Evolutionary conservation across 2,329 filamentous ascomycete genomes (phyloP), one percentile per base, ranked within the genome.

Genomic region (Penicillium griseofulvum): DNA sequence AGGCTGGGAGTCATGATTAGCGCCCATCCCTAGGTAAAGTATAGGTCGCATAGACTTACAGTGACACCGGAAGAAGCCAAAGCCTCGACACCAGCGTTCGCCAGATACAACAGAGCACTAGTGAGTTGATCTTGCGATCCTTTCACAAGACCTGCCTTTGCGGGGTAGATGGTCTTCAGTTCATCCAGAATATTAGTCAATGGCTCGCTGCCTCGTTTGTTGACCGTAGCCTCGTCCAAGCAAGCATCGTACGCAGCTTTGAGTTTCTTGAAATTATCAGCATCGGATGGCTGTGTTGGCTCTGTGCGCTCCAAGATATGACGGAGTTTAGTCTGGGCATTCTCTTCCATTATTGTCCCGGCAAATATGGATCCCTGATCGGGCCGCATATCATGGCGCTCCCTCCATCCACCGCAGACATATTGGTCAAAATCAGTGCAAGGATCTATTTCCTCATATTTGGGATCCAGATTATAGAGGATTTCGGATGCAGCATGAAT

Each of bases 351-450:
- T 56, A 84, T 78, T 2, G 80, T 83, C 24, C 81, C 80, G 2
- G 85, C 83, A 56, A 85, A 87, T 33, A 80, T 80, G 61, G 81
- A 79, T 33, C 82, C 80, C 58, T 86, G 82, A 65, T 89, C 87
- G 4, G 83, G 74, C 3, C 86, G 81, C 55, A 89, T 80, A 63
- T 88, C 86, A 71, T 89, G 82, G 10, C 76, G 78, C 22, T 83
- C 77, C 49, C 81, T 77, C 82, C 86, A 90, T 11, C 87, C 87
- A 52, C 84, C 86, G 63, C 87, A 89, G 19, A 85, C 84, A 53
- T 85, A 80, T 67, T 85, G 77, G 56, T 88, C 84, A 56, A 90
- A 90, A 65, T 89, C 73, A n/a, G 78, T 81, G 63, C 87, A 90
- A 1, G 87, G 83, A 66, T 90, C 85, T 37, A 90, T 75, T 2